phyloP scores from a whole-genome alignment of 768 basidiomycete genomes.

The Suillus plorans region DNA sequence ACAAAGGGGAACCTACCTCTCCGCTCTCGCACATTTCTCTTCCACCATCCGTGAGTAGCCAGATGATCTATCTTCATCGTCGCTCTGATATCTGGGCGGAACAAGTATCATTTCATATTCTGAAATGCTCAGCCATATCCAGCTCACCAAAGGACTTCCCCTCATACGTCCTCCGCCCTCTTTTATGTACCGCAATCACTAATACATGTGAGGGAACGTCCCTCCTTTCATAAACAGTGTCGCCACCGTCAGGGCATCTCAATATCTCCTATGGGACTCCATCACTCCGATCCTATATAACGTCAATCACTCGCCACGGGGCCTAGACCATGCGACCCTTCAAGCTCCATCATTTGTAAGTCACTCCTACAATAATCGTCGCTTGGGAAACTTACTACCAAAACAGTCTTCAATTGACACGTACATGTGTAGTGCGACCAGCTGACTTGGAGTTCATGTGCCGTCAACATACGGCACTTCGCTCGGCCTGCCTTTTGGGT shows the following conservation, averaged over 20 bases:
- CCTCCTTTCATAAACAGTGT: neutral
- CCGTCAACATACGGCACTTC: neutral
- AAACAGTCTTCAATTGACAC: neutral
- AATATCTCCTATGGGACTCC: neutral
- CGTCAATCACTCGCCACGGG: neutral
- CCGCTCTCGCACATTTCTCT: neutral
- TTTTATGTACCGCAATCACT: neutral
- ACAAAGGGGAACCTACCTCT: neutral
- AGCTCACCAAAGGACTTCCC: neutral
- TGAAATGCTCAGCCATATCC: neutral
- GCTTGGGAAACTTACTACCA: neutral
- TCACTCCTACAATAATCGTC: neutral
- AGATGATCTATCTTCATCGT: neutral
- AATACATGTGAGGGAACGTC: neutral
- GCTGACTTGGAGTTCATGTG: neutral
- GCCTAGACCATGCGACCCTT: neutral
- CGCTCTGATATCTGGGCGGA: neutral
- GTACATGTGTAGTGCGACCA: neutral
- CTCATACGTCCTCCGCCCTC: neutral
- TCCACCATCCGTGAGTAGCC: neutral
- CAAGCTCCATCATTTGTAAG: neutral
- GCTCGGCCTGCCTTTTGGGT: neutral
- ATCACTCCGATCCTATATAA: neutral
- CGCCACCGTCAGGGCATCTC: neutral
- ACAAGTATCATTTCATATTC: neutral